Percentiles rank a stretch among this genome's conserved stretches.
Conservation (phyloP, 23 red algal species). For the Chondrus crispus region DNA sequence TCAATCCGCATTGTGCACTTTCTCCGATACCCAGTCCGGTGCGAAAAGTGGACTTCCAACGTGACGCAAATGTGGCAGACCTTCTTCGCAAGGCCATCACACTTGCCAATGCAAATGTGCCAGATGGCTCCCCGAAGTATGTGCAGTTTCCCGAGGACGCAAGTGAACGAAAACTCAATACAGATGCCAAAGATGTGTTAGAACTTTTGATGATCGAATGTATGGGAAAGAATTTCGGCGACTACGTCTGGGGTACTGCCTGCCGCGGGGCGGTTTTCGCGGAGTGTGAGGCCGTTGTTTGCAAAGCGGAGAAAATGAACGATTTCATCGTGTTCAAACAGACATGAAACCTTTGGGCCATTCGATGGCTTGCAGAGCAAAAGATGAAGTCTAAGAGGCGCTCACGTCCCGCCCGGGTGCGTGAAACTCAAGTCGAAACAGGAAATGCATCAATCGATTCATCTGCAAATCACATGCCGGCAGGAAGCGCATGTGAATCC, state of each 20-base stretch:
- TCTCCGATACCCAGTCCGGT: background rate
- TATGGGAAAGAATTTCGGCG: background rate
- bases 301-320: background rate
- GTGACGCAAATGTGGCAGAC: background rate
- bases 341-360: background rate
- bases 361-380: conserved; percentile 8
- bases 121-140: background rate
- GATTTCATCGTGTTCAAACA: conserved; percentile 2
- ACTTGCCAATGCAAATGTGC: background rate
- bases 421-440: no score
- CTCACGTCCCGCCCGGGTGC: no score
- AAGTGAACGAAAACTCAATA: background rate
- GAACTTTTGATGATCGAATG: background rate
- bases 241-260: background rate
- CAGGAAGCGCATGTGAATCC: no score
- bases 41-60: background rate
- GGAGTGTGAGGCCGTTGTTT: background rate
- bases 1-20: background rate
- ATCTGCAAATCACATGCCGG: no score
- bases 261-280: background rate
- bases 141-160: background rate
- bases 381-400: conserved; percentile 1
- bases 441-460: no score
- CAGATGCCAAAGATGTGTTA: background rate
- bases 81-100: background rate